Percentiles rank a stretch among this genome's conserved stretches.
phyloP scores from a whole-genome alignment of 2,329 filamentous ascomycete species.

The Aspergillus ruber region DNA sequence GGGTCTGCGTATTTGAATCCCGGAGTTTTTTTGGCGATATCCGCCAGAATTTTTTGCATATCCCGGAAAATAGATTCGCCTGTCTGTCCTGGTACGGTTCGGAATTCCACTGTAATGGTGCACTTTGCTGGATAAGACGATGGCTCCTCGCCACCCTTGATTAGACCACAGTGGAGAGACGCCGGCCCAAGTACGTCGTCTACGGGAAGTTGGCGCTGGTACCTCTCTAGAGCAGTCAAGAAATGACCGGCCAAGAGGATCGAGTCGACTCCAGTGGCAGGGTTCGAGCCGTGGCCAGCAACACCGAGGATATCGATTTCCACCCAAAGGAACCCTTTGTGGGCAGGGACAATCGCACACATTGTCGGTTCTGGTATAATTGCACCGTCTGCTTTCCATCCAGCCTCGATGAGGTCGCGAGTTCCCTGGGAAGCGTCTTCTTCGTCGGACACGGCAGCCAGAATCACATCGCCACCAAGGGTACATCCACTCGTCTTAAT shows the following conservation, averaged over 20 bases:
- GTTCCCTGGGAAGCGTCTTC: conserved; percentile 49
- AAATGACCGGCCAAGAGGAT: conserved; percentile 46
- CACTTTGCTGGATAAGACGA: conserved; percentile 49
- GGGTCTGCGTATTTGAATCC: conserved; percentile 37
- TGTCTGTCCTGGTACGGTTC: conserved; percentile 44
- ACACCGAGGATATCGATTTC: conserved; percentile 29
- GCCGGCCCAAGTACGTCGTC: conserved; percentile 33
- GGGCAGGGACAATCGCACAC: conserved; percentile 38
- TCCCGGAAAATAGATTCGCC: conserved; percentile 32
- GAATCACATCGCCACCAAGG: conserved; percentile 46
- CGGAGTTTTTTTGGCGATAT: conserved; percentile 24
- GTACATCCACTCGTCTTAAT: conserved; percentile 24
- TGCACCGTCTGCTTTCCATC: conserved; percentile 50
- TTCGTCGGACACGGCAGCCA: conserved; percentile 51
- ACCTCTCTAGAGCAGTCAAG: conserved; percentile 40
- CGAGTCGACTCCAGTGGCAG: conserved; percentile 45
- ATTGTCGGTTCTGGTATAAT: conserved; percentile 46
- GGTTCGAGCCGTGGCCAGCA: conserved; percentile 31
- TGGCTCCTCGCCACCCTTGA: conserved; percentile 47
- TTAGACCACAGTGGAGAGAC: conserved; percentile 44
- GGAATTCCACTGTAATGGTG: conserved; percentile 44
- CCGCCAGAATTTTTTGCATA: conserved; percentile 31
- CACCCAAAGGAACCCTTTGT: conserved; percentile 46
- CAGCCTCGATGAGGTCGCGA: conserved; percentile 44
- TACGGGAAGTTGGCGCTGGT: conserved; percentile 31